phyloP scores from a whole-genome alignment of 2,329 filamentous ascomycete genomes.

The Ophiostoma ips region DNA sequence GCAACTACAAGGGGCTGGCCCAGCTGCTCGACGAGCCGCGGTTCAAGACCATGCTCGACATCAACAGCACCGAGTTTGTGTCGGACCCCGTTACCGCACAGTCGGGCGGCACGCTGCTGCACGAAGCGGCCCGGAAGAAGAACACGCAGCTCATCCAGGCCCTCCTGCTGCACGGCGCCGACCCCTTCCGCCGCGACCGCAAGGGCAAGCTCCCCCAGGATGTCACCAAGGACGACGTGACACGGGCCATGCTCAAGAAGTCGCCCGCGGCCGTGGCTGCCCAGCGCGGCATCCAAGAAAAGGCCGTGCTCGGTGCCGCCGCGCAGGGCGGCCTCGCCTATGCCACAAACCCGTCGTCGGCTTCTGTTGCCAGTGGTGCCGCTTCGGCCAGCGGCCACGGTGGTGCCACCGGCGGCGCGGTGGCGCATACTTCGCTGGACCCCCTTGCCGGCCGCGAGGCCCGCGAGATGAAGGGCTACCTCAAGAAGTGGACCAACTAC shows the following conservation, averaged over 20 bases:
- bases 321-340: constrained; percentile 32
- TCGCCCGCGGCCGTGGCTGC: constrained; percentile 90
- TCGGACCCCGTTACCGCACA: constrained; percentile 67
- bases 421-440: constrained; percentile 22
- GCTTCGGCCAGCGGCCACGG: background rate
- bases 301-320: constrained; percentile 75
- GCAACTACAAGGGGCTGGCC: constrained; percentile 66
- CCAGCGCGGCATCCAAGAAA: constrained; percentile 91
- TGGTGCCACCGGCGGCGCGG: background rate
- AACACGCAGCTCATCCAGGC: constrained; percentile 82
- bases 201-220: constrained; percentile 94
- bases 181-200: constrained; percentile 87
- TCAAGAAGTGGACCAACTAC: constrained; percentile 99
- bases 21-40: constrained; percentile 71
- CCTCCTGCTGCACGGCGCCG: constrained; percentile 81
- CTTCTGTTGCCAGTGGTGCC: background rate
- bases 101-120: constrained; percentile 78
- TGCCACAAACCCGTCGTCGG: background rate
- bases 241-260: constrained; percentile 76
- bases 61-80: constrained; percentile 81
- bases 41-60: constrained; percentile 75
- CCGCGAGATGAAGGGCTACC: constrained; percentile 93
- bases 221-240: constrained; percentile 87
- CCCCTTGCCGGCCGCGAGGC: constrained; percentile 67
- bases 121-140: constrained; percentile 81